These are phyloP conservation scores for Sonneratia caseolaris DNA, from an alignment of 345 rosid species.

Conservation along the genomic window DNA sequence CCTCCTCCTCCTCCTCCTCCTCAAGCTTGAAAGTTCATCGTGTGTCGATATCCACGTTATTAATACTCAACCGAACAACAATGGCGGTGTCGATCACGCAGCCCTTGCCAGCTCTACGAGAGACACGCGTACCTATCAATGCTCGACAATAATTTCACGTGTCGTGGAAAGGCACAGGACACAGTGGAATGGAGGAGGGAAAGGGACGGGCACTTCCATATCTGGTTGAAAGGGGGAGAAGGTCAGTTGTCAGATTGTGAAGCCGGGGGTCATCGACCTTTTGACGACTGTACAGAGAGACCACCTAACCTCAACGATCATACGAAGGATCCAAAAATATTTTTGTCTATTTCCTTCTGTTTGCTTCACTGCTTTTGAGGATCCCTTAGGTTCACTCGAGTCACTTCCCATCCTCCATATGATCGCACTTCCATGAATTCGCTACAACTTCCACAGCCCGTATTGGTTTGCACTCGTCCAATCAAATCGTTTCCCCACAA, in stretches of 20 bases:
- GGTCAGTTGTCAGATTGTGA: slow-evolving; percentile 1
- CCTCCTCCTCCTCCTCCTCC: too few species aligned
- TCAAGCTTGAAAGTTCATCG: too few species aligned
- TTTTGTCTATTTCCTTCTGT: neutral
- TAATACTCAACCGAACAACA: neutral
- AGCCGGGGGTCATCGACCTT: neutral
- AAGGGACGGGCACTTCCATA: neutral
- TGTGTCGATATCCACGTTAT: too few species aligned
- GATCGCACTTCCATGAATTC: neutral
- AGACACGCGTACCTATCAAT: neutral
- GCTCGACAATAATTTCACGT: neutral
- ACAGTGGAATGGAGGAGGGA: neutral
- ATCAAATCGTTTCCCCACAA: too few species aligned
- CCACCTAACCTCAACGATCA: neutral
- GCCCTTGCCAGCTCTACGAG: neutral
- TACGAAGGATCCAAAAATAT: neutral
- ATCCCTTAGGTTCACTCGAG: neutral
- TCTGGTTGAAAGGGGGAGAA: neutral
- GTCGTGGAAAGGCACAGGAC: neutral
- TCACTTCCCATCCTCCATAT: neutral
- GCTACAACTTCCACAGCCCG: too few species aligned
- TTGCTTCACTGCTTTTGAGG: neutral
- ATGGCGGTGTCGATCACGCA: neutral
- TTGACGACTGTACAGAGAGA: neutral
- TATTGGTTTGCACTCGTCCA: too few species aligned